A percentile compares a stretch with the other conserved stretches of the same genome.
Evolutionary conservation across 108 stramenopile genomes (phyloP).

Genomic region (Stephanodiscus triporus): DNA sequence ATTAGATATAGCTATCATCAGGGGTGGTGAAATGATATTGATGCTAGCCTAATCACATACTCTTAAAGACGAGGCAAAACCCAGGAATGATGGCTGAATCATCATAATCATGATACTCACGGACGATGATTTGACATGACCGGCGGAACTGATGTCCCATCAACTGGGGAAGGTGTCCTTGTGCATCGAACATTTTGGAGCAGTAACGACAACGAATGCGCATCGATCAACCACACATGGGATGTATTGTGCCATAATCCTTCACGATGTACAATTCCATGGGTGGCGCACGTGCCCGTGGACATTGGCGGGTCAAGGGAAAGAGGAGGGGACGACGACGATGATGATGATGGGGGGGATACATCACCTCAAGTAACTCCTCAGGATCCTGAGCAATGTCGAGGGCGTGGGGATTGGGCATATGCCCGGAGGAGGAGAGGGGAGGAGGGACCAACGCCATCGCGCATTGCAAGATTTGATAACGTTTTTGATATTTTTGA

Average conservation of each 20-base stretch:
- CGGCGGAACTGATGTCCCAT: conserved; percentile 54
- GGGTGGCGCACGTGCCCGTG: conserved; percentile 13
- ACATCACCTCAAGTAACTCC: conserved; percentile 49
- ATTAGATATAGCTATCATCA: no score
- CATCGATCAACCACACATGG: conserved; percentile 53
- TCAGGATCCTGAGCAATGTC: conserved; percentile 40
- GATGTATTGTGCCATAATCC: conserved; percentile 48
- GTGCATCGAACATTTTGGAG: conserved; percentile 40
- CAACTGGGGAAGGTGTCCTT: conserved; percentile 55
- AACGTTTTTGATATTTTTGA: no score
- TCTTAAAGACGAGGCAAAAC: no score
- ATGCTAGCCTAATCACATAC: no score
- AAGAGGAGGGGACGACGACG: neutral
- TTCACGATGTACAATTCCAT: conserved; percentile 20
- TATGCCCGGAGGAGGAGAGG: no score
- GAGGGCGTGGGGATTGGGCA: neutral
- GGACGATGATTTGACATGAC: conserved; percentile 45
- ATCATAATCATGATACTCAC: no score
- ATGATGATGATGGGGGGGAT: conserved; percentile 13
- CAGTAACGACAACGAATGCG: conserved; percentile 5
- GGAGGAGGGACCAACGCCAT: no score
- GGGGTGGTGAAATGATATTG: no score
- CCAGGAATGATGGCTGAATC: no score
- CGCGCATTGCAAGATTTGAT: no score
- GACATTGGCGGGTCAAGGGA: conserved; percentile 48